These are phyloP conservation scores for Penicillium sp. DNA, from an alignment of 2,329 filamentous ascomycete species.

Conservation along the genomic window DNA sequence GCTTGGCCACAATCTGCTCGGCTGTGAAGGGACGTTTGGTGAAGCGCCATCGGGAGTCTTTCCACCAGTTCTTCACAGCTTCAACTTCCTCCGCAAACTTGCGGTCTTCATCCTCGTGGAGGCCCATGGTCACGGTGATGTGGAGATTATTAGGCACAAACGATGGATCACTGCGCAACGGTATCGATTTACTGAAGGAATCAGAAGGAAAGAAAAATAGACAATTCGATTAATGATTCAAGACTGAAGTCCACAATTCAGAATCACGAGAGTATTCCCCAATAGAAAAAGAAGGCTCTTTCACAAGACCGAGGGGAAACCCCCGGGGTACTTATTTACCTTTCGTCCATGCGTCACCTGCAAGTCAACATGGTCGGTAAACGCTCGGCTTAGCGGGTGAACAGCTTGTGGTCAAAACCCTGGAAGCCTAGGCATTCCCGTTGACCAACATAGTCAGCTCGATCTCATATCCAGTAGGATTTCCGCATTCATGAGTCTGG, in stretches of 20 bases:
- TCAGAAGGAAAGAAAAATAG: background rate
- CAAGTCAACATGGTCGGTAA: slow-evolving; percentile 28
- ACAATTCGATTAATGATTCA: background rate
- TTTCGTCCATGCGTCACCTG: slow-evolving; percentile 25
- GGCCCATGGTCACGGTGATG: slow-evolving; percentile 31
- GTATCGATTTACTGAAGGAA: background rate
- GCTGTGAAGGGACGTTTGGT: slow-evolving; percentile 91
- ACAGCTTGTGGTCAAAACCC: slow-evolving; percentile 14
- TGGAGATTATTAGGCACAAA: background rate
- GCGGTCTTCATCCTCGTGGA: slow-evolving; percentile 61
- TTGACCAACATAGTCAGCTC: slow-evolving; percentile 3
- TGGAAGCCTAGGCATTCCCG: slow-evolving; percentile 19
- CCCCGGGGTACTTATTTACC: slow-evolving; percentile 26
- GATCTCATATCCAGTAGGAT: slow-evolving; percentile 7
- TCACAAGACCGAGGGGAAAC: slow-evolving; percentile 27
- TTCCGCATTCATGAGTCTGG: slow-evolving; percentile 23
- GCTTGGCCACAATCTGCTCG: slow-evolving; percentile 93
- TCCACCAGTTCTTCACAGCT: slow-evolving; percentile 91
- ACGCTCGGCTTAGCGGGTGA: slow-evolving; percentile 36
- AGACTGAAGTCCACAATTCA: background rate
- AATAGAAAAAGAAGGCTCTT: slow-evolving; percentile 11
- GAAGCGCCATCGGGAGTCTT: slow-evolving; percentile 81
- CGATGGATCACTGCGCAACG: background rate
- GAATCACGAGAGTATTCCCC: too few relatives aligned
- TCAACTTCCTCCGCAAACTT: slow-evolving; percentile 76